phyloP scores from a whole-genome alignment of 257 asterid species.

The Anisodus acutangulus region DNA sequence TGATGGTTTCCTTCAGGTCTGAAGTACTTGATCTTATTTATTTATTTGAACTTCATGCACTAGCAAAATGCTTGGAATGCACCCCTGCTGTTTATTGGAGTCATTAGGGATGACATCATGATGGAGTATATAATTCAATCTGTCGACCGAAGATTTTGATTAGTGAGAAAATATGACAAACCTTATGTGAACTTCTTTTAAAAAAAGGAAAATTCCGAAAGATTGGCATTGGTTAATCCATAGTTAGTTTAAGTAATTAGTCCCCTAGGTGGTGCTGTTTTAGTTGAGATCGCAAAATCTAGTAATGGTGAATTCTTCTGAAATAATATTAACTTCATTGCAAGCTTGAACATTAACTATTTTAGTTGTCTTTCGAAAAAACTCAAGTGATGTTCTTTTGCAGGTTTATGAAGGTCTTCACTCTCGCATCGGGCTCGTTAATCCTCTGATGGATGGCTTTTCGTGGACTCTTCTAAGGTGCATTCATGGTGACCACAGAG shows the following conservation, averaged over 20 bases:
- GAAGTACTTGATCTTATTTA: not conserved
- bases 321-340: not conserved
- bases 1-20: not conserved
- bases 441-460: constrained; percentile 64
- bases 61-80: not conserved
- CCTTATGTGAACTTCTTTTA: not conserved
- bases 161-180: not conserved
- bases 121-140: not conserved
- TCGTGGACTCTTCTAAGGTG: constrained; percentile 88
- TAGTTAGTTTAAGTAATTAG: not conserved
- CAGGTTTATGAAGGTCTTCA: constrained; percentile 82
- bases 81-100: not conserved
- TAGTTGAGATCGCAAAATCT: not conserved
- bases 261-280: constrained; percentile 1
- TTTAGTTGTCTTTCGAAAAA: not conserved
- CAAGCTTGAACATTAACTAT: constrained; percentile 23
- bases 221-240: not conserved
- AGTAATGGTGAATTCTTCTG: not conserved
- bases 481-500: constrained; percentile 77
- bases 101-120: not conserved
- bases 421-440: constrained; percentile 69
- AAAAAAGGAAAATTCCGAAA: not conserved
- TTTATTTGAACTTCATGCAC: not conserved
- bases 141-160: not conserved
- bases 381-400: constrained; percentile 30